Base-by-base conservation (phyloP, 352 stramenopile species). In the Pythium phragmitis region DNA sequence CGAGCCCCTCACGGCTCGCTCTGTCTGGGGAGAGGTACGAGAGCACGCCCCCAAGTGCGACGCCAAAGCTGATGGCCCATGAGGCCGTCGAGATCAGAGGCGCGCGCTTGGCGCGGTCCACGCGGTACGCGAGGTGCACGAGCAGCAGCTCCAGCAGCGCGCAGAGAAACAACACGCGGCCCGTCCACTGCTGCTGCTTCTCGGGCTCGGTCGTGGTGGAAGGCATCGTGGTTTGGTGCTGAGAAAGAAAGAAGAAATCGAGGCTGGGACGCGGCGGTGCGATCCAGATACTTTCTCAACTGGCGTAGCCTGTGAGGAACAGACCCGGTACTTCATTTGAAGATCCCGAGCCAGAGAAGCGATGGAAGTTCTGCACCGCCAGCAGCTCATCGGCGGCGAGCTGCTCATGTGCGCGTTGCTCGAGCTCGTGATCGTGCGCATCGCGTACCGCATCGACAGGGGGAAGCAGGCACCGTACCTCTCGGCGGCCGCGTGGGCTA, bases 391-490 rank as follows among this genome's bases (percentile, higher is more conserved):
- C 3, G 74, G 79, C 50, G 63, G 52, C 1, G 73, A 88, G 57
- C 70, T 88, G 19, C 67, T 88, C 13, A 65, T 74, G 17, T 83
- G 70, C 36, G 75, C 75, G 28, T 48, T 82, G 41, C 63, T 80
- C 7, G 71, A 88, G 67, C 69, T 88, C 41, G 45, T 74, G 47
- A 60, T 88, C 34, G 77, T 88, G 26, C 72, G 75, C 71, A 73
- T 88, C 39, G 73, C 74, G n/a, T 88, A 87, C 58, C 64, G 71
- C 36, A 82, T 87, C 52, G 79, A 88, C 26, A 68, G 69, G 4
- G 55, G 56, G 21, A 75, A 74, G 48, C 41, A n/a, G 1, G 63
- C 64, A 33, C 77, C 76, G 48, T 67, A 79, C 30, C 34, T 88
- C 9, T 80, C 79, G 37, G 74, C 77, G 26, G 80, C 79, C 12